Evolutionary conservation across 108 stramenopile genomes (phyloP).

Genomic region (Craspedostauros australis): DNA sequence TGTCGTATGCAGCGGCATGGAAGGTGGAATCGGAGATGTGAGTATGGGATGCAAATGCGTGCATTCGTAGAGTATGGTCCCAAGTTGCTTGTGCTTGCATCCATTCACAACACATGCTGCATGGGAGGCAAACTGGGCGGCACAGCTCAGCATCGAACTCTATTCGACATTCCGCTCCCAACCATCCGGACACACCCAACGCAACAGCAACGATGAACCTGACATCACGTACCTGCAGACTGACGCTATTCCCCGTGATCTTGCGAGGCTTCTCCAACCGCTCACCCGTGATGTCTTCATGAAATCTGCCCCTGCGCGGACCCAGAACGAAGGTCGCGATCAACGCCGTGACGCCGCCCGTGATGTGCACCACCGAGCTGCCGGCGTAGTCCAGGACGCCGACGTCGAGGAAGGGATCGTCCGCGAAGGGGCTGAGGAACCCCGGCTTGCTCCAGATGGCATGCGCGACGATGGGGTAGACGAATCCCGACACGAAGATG

Average conservation of each 20-base stretch:
- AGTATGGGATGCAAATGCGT: background rate
- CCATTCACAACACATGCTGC: too few relatives aligned
- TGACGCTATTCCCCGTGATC: slow-evolving; percentile 41
- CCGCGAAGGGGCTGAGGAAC: slow-evolving; percentile 42
- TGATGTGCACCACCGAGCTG: slow-evolving; percentile 75
- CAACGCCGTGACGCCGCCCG: slow-evolving; percentile 68
- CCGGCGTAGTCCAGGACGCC: slow-evolving; percentile 86
- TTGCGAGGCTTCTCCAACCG: slow-evolving; percentile 23
- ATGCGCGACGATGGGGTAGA: slow-evolving; percentile 79
- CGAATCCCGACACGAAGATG: slow-evolving; percentile 54
- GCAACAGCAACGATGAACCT: background rate
- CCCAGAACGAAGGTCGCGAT: slow-evolving; percentile 56
- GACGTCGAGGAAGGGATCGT: slow-evolving; percentile 17
- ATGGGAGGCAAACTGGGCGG: too few relatives aligned
- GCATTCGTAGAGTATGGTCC: too few relatives aligned
- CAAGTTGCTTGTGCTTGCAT: too few relatives aligned
- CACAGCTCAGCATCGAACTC: background rate
- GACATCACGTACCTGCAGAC: slow-evolving; percentile 35
- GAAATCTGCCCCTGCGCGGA: slow-evolving; percentile 51
- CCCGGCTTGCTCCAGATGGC: slow-evolving; percentile 59
- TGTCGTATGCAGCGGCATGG: too few relatives aligned
- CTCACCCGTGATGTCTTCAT: slow-evolving; percentile 37
- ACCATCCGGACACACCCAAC: background rate
- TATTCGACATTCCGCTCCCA: background rate
- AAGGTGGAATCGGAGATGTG: background rate